A percentile compares a stretch with the other conserved stretches of the same genome.
These are phyloP conservation scores for Gracilaria gracilis DNA, from an alignment of 23 red algal genomes.

Conservation along the genomic window DNA sequence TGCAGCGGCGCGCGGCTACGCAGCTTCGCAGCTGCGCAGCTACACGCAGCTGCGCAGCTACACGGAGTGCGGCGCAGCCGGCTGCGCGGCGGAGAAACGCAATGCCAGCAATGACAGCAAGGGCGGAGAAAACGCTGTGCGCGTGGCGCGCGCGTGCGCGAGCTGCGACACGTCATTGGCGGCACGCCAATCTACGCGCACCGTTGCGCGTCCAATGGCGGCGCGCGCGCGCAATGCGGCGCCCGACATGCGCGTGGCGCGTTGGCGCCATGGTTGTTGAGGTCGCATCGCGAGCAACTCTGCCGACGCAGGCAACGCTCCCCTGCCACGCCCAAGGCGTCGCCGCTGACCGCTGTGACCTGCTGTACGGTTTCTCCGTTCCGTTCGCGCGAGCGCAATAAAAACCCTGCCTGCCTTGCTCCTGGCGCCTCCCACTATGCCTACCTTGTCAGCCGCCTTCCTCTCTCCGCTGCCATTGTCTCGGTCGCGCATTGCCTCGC, in stretches of 20 bases:
- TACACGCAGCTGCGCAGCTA: no score
- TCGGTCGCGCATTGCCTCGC: not conserved
- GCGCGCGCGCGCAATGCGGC: no score
- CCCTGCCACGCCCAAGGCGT: not conserved
- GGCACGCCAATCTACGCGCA: not conserved
- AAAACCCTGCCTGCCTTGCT: not conserved
- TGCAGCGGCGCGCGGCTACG: no score
- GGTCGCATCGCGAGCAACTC: not conserved
- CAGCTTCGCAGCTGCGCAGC: no score
- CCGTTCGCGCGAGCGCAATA: not conserved
- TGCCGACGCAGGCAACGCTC: not conserved
- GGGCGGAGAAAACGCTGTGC: no score
- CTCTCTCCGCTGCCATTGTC: slow-evolving; percentile 7
- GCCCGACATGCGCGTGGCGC: not conserved
- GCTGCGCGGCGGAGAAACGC: slow-evolving; percentile 9
- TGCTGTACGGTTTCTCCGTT: slow-evolving; percentile 16
- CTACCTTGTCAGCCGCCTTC: not conserved
- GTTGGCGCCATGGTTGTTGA: not conserved
- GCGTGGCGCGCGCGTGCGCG: not conserved
- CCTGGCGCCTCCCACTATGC: not conserved
- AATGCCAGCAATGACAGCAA: no score
- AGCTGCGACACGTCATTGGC: not conserved
- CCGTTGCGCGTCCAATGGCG: not conserved
- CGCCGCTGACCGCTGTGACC: not conserved
- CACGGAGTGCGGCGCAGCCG: no score